These are phyloP conservation scores for Pestalotiopsis sp. DNA, from an alignment of 2,329 filamentous ascomycete genomes.

Conservation along the genomic window DNA sequence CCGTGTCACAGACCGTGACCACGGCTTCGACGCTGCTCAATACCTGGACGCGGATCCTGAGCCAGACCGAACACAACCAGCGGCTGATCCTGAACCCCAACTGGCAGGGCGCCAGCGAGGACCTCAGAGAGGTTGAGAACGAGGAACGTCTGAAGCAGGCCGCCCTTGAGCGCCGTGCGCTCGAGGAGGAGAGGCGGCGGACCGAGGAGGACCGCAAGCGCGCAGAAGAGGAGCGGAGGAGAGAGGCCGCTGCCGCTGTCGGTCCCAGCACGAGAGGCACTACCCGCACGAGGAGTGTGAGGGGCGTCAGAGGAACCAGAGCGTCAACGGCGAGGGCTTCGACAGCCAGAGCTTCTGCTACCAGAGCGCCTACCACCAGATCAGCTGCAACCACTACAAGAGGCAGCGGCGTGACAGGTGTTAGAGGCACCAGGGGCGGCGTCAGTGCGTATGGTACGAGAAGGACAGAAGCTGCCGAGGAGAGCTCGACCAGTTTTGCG, in stretches of 20 bases:
- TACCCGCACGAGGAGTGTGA: neutral
- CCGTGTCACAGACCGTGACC: constrained; percentile 80
- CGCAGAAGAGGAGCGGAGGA: constrained; percentile 62
- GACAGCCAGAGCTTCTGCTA: neutral
- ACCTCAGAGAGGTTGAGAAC: constrained; percentile 83
- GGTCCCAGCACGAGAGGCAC: constrained; percentile 12
- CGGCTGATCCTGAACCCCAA: constrained; percentile 83
- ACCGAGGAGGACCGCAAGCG: constrained; percentile 69
- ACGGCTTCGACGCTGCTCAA: constrained; percentile 89
- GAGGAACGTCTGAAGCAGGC: constrained; percentile 75
- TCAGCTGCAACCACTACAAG: neutral
- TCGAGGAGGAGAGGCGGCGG: constrained; percentile 77
- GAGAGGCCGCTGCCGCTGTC: constrained; percentile 34
- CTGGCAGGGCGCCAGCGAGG: constrained; percentile 88
- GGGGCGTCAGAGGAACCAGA: constrained; percentile 10
- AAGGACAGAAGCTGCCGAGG: constrained; percentile 33
- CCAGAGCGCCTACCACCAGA: constrained; percentile 3
- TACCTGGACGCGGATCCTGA: constrained; percentile 94
- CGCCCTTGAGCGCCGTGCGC: constrained; percentile 74
- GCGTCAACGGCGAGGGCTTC: neutral
- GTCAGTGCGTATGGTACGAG: constrained; percentile 22
- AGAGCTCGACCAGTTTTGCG: constrained; percentile 31
- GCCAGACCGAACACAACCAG: constrained; percentile 97
- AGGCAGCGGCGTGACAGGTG: constrained; percentile 11
- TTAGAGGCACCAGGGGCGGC: constrained; percentile 17